Evolutionary conservation across 23 red algal species (phyloP).

Genomic region (Agarophyton chilense): DNA sequence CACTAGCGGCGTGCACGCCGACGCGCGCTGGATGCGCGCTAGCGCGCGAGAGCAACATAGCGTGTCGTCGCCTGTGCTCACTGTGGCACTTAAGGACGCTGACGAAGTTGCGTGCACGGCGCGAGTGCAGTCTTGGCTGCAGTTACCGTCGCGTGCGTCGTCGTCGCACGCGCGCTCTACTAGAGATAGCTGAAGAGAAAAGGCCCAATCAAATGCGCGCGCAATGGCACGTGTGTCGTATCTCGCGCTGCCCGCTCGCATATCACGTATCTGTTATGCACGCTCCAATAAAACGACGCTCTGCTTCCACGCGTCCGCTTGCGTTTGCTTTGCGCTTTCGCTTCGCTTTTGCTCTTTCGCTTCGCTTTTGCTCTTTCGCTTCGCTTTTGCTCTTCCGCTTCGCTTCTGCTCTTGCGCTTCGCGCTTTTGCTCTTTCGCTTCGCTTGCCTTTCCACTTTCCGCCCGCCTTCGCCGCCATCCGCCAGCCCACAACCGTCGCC

Average conservation of each 20-base stretch:
- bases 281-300: too few relatives aligned
- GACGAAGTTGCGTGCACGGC: neutral
- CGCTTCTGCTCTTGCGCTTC: too few relatives aligned
- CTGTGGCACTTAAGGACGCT: neutral
- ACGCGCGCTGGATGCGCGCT: constrained; percentile 26
- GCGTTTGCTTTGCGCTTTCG: too few relatives aligned
- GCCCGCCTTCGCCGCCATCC: neutral
- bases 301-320: too few relatives aligned
- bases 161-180: too few relatives aligned
- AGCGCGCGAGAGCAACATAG: neutral
- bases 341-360: too few relatives aligned
- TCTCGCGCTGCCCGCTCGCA: too few relatives aligned
- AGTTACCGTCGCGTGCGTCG: neutral
- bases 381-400: too few relatives aligned
- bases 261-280: too few relatives aligned
- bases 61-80: neutral
- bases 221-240: too few relatives aligned
- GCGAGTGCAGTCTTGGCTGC: neutral
- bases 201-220: too few relatives aligned
- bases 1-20: constrained; percentile 12
- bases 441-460: neutral
- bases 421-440: neutral
- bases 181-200: too few relatives aligned
- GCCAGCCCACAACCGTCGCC: neutral
- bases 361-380: neutral